Evolutionary conservation across 805 yeast genomes (phyloP).

Genomic region (Blastobotrys terrestris): DNA sequence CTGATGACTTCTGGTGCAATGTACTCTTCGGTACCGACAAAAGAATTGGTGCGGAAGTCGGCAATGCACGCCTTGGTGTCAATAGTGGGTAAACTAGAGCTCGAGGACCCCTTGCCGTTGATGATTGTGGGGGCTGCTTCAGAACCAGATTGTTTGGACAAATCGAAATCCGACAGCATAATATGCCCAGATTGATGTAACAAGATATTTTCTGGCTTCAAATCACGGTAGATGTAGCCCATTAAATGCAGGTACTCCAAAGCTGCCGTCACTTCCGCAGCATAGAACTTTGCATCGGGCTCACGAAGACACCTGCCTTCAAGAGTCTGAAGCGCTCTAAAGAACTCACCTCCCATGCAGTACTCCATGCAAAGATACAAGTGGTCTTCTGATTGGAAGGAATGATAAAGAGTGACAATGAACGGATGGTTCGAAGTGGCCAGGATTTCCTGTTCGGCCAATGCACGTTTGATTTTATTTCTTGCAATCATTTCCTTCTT

Average conservation of each 20-base stretch:
- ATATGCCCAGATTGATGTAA: slow-evolving; percentile 97
- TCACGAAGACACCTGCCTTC: slow-evolving; percentile 80
- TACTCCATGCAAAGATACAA: slow-evolving; percentile 95
- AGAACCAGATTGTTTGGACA: slow-evolving; percentile 79
- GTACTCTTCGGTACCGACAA: slow-evolving; percentile 98
- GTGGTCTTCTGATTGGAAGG: slow-evolving; percentile 90
- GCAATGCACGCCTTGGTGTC: slow-evolving; percentile 95
- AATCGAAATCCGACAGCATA: slow-evolving; percentile 94
- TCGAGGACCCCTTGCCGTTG: slow-evolving; percentile 28
- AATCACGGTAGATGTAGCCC: slow-evolving; percentile 95
- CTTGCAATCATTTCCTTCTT: slow-evolving; percentile 93
- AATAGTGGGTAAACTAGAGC: slow-evolving; percentile 51
- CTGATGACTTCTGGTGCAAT: slow-evolving; percentile 97
- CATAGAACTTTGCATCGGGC: slow-evolving; percentile 86
- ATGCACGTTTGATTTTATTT: slow-evolving; percentile 87
- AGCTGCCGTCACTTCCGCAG: slow-evolving; percentile 96
- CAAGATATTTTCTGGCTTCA: slow-evolving; percentile 92
- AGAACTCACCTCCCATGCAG: slow-evolving; percentile 99
- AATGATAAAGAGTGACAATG: slow-evolving; percentile 91
- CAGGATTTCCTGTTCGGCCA: slow-evolving; percentile 94
- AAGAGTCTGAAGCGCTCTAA: slow-evolving; percentile 90
- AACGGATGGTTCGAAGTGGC: slow-evolving; percentile 96
- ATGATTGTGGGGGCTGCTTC: slow-evolving; percentile 72
- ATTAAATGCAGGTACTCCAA: slow-evolving; percentile 89
- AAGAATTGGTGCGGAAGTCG: slow-evolving; percentile 94